Base-by-base conservation (phyloP, 345 rosid genomes). In the Salix arbutifolia region DNA sequence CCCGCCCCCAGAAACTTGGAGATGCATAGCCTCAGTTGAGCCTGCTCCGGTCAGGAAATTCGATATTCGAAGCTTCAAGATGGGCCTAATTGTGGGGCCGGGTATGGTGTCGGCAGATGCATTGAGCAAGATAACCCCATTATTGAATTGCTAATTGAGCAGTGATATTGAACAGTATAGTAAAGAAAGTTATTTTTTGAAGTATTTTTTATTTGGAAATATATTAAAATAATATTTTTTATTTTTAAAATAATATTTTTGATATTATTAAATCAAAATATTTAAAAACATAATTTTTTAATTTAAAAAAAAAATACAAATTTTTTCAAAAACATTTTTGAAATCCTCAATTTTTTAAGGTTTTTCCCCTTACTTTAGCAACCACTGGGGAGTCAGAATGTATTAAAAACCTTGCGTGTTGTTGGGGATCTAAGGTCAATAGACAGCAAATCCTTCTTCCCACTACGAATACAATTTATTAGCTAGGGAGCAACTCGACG, bases 391-490 rank as follows among this genome's bases (percentile, higher is more conserved):
- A 33, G 37, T 5, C 6, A 33, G 37, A 33, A 33, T 33, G 37
- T 33, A 33, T 4, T 33, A 4, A 33, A 33, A 64, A 26, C 73
- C 28, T 14, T 79, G 85, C 78, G 73, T 82, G 83, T 79, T 69
- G 81, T 65, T 76, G 74, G 62, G 21, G 60, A 62, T 23, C 31
- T 52, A 28, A 65, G 56, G 71, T 33, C 21, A 5, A 58, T 35
- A 64, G 14, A 58, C 61, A 10, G 3, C 16, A 58, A 23, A 58
- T 0, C 28, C 28, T 10, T 25, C 6, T 3, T 58, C 12, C 62
- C 12, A 12, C 0, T 23, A 10, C 25, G 44, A 10, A 40, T 40
- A 10, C 44, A 40, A 58, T 25, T 3, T 9, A 33, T 33, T 33
- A 33, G 37, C 37, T 5, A 33, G 37, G 4, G 35, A 33, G 30